Evolutionary conservation across 257 asterid species (phyloP).

Genomic region (Gardenia jasminoides): DNA sequence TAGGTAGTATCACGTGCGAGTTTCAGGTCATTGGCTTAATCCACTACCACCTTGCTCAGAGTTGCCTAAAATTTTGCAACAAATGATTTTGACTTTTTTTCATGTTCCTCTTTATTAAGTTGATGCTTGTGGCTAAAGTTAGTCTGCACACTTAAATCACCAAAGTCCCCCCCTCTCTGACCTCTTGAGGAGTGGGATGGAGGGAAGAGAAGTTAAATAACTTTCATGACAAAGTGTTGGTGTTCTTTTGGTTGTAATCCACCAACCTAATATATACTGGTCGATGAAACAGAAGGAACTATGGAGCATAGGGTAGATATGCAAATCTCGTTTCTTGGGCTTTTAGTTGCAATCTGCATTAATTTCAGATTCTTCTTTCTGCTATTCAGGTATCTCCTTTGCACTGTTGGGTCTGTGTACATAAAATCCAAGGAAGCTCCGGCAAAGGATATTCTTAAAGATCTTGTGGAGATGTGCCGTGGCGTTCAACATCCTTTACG

Average conservation of each 20-base stretch:
- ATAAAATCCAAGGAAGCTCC: conserved; percentile 98
- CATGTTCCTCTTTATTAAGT: neutral
- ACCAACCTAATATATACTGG: neutral
- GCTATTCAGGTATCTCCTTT: conserved; percentile 72
- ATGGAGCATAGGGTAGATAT: neutral
- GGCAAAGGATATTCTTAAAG: conserved; percentile 93
- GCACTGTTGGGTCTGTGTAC: conserved; percentile 97
- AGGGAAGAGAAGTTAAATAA: neutral
- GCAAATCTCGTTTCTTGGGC: neutral
- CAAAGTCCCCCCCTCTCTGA: neutral
- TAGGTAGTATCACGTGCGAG: neutral
- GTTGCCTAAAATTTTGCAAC: too few relatives aligned
- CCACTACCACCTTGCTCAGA: too few relatives aligned
- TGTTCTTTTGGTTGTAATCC: neutral
- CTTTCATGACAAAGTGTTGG: neutral
- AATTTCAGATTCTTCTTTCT: conserved; percentile 23
- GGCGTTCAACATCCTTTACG: conserved; percentile 96
- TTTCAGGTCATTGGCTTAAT: too few relatives aligned
- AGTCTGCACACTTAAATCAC: neutral
- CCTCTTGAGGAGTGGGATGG: neutral
- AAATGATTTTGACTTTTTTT: neutral
- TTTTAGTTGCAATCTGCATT: conserved; percentile 1
- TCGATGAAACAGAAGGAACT: neutral
- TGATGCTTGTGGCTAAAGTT: neutral
- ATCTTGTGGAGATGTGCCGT: conserved; percentile 98